These are phyloP conservation scores for Apiospora rasikravindrae DNA, from an alignment of 2,329 filamentous ascomycete species.

Conservation along the genomic window DNA sequence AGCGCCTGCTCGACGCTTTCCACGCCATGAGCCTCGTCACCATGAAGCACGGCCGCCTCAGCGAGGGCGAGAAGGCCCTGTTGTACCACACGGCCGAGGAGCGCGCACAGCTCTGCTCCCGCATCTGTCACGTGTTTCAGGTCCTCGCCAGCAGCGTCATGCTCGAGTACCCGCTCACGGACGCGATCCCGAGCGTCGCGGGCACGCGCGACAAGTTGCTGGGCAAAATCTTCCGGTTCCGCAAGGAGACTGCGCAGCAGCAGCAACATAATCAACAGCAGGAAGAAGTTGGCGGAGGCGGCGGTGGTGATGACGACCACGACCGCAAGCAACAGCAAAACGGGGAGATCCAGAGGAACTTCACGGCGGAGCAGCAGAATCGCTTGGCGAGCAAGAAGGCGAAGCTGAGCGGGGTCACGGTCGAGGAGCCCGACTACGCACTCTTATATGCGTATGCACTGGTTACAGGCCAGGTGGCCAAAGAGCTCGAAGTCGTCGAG, in stretches of 20 bases:
- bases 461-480: constrained; percentile 69
- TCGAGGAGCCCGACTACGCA: constrained; percentile 84
- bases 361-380: constrained; percentile 11
- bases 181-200: constrained; percentile 83
- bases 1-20: constrained; percentile 88
- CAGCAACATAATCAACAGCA: constrained; percentile 72
- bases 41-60: constrained; percentile 76
- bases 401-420: constrained; percentile 42
- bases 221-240: constrained; percentile 85
- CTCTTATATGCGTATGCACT: constrained; percentile 88
- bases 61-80: constrained; percentile 80
- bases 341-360: constrained; percentile 11
- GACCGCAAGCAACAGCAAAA: constrained; percentile 13
- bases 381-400: constrained; percentile 26
- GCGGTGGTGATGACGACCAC: background rate
- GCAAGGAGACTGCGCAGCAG: constrained; percentile 85
- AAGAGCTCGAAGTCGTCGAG: constrained; percentile 66
- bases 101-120: constrained; percentile 78
- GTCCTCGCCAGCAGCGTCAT: constrained; percentile 94
- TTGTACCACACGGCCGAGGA: constrained; percentile 81
- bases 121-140: constrained; percentile 86
- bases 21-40: constrained; percentile 96
- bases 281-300: constrained; percentile 34
- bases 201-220: constrained; percentile 82
- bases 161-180: constrained; percentile 90